Evolutionary conservation across 306 rosid genomes (phyloP).

Genomic region (Benincasa hispida): DNA sequence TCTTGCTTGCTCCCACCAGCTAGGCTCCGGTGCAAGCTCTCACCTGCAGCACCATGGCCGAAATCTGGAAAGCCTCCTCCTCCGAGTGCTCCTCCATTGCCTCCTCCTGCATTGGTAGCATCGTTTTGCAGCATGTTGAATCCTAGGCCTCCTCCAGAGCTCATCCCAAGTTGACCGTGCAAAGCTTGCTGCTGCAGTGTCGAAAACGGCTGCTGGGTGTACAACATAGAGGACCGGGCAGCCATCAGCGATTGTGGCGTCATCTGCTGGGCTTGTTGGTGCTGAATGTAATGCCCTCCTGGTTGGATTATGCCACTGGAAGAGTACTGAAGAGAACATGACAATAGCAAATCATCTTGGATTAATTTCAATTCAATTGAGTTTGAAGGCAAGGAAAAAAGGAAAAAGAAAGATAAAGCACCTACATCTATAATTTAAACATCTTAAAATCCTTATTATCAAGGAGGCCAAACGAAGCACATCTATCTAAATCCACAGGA

Average conservation of each 20-base stretch:
- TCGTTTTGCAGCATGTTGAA: slow-evolving; percentile 75
- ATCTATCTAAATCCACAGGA: not conserved
- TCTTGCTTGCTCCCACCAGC: slow-evolving; percentile 73
- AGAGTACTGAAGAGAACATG: slow-evolving; percentile 39
- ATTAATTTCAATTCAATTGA: not conserved
- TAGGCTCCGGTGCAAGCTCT: slow-evolving; percentile 54
- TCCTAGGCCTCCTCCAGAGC: slow-evolving; percentile 47
- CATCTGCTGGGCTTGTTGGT: slow-evolving; percentile 75
- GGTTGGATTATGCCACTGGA: slow-evolving; percentile 63
- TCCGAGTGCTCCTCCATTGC: slow-evolving; percentile 34
- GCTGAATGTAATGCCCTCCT: slow-evolving; percentile 88
- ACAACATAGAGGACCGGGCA: slow-evolving; percentile 78
- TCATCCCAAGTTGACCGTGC: slow-evolving; percentile 59
- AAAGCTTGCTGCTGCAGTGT: slow-evolving; percentile 79
- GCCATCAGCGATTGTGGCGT: slow-evolving; percentile 83
- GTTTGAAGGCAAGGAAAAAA: not conserved
- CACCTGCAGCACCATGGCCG: slow-evolving; percentile 39
- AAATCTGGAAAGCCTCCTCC: slow-evolving; percentile 63
- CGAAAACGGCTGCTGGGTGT: slow-evolving; percentile 61
- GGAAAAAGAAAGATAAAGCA: not conserved
- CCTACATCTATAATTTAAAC: not conserved
- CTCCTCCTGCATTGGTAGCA: slow-evolving; percentile 42
- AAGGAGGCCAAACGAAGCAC: not conserved
- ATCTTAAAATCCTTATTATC: not conserved
- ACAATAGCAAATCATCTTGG: not conserved